phyloP scores from a whole-genome alignment of 371 early-diverging fungal genomes.

The Entomophthora muscae region DNA sequence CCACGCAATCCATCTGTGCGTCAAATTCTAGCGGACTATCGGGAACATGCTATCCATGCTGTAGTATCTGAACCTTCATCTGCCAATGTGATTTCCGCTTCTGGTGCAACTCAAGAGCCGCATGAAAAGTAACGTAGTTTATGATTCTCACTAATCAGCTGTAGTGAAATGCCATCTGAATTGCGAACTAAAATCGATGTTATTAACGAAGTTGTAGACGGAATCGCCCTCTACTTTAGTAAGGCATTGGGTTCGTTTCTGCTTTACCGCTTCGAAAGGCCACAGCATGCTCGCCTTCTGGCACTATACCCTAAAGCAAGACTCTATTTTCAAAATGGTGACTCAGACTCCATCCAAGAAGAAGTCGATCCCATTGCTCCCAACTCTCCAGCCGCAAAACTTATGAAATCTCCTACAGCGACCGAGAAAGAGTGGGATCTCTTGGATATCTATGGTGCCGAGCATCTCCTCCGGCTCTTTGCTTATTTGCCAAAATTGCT shows the following conservation, averaged over 20 bases:
- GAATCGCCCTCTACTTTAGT: conserved; percentile 71
- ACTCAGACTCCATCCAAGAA: conserved; percentile 13
- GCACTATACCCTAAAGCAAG: conserved; percentile 12
- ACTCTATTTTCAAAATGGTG: background rate
- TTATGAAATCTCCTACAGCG: no score
- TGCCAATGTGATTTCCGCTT: no score
- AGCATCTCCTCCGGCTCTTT: conserved; percentile 86
- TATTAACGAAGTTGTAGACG: conserved; percentile 62
- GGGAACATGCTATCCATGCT: conserved; percentile 6
- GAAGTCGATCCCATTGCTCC: background rate
- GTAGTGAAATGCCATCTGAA: background rate
- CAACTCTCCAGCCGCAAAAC: background rate
- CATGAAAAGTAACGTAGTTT: no score
- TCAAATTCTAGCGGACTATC: conserved; percentile 50
- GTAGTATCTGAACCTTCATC: no score
- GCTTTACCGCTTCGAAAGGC: conserved; percentile 77
- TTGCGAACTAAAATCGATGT: conserved; percentile 41
- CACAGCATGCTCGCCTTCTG: conserved; percentile 63
- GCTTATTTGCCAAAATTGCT: conserved; percentile 81
- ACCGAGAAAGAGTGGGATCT: conserved; percentile 41
- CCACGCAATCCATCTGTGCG: conserved; percentile 23
- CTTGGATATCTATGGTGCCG: conserved; percentile 82
- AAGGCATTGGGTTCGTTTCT: conserved; percentile 64
- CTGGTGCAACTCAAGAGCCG: no score
- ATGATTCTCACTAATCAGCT: no score